Evolutionary conservation across 2,329 filamentous ascomycete species (phyloP).

Genomic region (Tricladium varicosporioides): DNA sequence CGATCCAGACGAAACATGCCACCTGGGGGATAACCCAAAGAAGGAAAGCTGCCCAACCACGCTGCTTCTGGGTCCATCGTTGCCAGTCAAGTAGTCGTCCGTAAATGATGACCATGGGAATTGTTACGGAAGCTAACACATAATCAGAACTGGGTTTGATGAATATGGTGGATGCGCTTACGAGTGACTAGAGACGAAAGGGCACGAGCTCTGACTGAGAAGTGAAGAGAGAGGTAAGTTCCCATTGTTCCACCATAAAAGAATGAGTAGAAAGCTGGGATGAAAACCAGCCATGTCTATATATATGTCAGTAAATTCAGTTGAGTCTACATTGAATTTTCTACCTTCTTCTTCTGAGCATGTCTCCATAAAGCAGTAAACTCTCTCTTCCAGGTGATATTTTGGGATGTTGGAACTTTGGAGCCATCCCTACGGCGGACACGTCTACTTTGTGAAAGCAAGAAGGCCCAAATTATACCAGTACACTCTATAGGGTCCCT

Average conservation of each 20-base stretch:
- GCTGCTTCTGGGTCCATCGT: conserved; percentile 30
- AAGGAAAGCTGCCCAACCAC: conserved; percentile 31
- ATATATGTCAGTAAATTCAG: not conserved
- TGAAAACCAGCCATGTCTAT: conserved; percentile 35
- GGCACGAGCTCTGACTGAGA: conserved; percentile 65
- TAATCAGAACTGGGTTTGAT: too few relatives aligned
- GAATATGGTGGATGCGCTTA: conserved; percentile 13
- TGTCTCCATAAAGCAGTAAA: conserved; percentile 50
- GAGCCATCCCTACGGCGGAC: conserved; percentile 63
- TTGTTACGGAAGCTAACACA: conserved; percentile 8
- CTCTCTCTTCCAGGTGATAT: conserved; percentile 55
- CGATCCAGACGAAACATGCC: conserved; percentile 35
- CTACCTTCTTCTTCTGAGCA: conserved; percentile 29
- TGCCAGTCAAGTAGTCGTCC: conserved; percentile 29
- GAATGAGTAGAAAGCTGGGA: conserved; percentile 39
- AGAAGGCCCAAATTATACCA: conserved; percentile 33
- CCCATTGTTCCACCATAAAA: conserved; percentile 40
- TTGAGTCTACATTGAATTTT: too few relatives aligned
- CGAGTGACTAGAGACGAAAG: conserved; percentile 41
- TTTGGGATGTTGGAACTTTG: conserved; percentile 51
- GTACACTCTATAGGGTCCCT: conserved; percentile 18
- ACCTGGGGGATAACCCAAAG: conserved; percentile 33
- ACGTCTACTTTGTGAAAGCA: conserved; percentile 54
- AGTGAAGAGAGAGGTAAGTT: conserved; percentile 57
- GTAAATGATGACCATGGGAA: conserved; percentile 17